Evolutionary conservation across 176 grass and related monocot species (phyloP).

Genomic region (Leersia perrieri): DNA sequence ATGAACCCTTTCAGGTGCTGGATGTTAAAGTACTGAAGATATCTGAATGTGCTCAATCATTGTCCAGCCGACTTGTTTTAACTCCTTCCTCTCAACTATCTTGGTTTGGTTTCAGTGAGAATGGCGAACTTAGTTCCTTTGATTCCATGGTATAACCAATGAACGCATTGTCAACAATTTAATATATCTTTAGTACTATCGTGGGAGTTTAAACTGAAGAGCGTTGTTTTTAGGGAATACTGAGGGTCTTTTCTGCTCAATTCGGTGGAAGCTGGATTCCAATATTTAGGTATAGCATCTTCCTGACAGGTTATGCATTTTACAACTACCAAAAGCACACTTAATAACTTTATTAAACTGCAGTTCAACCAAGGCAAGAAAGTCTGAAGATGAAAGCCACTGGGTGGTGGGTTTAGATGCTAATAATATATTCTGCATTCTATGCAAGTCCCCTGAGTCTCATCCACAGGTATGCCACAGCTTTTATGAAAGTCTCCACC

Average conservation of each 20-base stretch:
- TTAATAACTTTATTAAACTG: slow-evolving; percentile 30
- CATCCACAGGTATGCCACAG: slow-evolving; percentile 70
- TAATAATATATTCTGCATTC: slow-evolving; percentile 84
- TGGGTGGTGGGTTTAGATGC: slow-evolving; percentile 85
- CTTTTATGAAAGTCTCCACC: no score
- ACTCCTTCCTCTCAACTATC: slow-evolving; percentile 68
- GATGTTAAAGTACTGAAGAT: slow-evolving; percentile 81
- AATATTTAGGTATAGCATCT: slow-evolving; percentile 73
- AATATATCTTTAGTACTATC: slow-evolving; percentile 19
- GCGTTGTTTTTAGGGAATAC: slow-evolving; percentile 53
- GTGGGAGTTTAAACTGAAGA: slow-evolving; percentile 13
- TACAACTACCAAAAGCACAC: slow-evolving; percentile 13
- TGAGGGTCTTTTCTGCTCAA: slow-evolving; percentile 73
- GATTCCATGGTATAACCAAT: slow-evolving; percentile 67
- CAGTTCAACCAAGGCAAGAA: slow-evolving; percentile 75
- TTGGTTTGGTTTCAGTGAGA: slow-evolving; percentile 97
- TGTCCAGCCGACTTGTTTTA: slow-evolving; percentile 53
- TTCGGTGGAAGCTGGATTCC: slow-evolving; percentile 89
- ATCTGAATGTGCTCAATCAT: slow-evolving; percentile 41
- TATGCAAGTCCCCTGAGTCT: slow-evolving; percentile 75
- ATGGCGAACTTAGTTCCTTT: slow-evolving; percentile 80
- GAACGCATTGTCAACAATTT: not conserved
- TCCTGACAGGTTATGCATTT: slow-evolving; percentile 12
- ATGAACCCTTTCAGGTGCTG: slow-evolving; percentile 51
- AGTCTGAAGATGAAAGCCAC: slow-evolving; percentile 82